Conservation (phyloP, 164 flowering plant genomes). For the Dillenia turbinata region DNA sequence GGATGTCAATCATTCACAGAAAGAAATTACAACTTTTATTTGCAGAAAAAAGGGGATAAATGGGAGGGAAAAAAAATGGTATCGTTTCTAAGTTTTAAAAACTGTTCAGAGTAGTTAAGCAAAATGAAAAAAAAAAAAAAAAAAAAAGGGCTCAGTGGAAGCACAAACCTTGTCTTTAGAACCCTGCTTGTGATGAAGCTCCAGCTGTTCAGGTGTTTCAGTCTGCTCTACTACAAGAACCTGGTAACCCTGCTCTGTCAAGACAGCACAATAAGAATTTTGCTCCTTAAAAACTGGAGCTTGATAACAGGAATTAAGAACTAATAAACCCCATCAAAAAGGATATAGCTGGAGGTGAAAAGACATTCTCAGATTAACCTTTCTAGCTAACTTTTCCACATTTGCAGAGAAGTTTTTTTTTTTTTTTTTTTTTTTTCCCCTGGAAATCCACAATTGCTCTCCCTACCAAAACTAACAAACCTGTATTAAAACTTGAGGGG, state of each 20-base stretch:
- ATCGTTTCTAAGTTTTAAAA: too few species aligned
- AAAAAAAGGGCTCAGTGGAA: too few species aligned
- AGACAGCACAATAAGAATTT: constrained; percentile 14
- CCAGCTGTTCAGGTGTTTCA: constrained; percentile 97
- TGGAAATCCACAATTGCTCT: constrained; percentile 95
- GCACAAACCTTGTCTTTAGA: constrained; percentile 77
- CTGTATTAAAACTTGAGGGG: constrained; percentile 4
- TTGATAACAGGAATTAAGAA: not conserved
- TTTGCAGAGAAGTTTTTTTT: constrained; percentile 78
- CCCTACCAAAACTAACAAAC: constrained; percentile 49
- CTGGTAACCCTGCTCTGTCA: constrained; percentile 78
- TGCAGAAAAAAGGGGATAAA: too few species aligned
- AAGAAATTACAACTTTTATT: too few species aligned
- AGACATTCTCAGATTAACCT: constrained; percentile 39
- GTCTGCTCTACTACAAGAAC: constrained; percentile 97
- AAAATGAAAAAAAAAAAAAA: too few species aligned
- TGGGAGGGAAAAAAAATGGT: too few species aligned
- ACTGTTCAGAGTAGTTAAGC: too few species aligned
- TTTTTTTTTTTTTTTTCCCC: constrained; percentile 9
- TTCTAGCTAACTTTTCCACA: constrained; percentile 85
- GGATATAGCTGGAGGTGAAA: not conserved
- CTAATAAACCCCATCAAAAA: not conserved
- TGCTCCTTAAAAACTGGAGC: not conserved
- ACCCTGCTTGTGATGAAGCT: constrained; percentile 76
- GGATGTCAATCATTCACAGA: too few species aligned